Conservation (phyloP, 2,329 filamentous ascomycete species). For the Coniochaeta sp. region DNA sequence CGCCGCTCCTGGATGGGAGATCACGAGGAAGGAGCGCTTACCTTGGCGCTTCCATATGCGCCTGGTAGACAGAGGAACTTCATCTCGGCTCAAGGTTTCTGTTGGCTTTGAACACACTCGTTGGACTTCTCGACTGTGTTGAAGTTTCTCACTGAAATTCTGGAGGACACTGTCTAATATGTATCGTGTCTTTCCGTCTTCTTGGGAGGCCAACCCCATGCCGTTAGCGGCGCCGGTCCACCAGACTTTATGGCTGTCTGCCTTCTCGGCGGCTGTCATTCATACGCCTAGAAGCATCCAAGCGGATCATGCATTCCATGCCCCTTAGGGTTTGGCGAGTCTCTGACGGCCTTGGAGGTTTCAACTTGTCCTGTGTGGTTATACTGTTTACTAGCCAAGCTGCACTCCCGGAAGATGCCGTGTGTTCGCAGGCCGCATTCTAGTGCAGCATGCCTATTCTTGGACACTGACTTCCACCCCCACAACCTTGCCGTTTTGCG, state of each 20-base stretch:
- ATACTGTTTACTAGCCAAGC: neutral
- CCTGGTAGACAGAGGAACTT: constrained; percentile 22
- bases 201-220: no score
- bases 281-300: neutral
- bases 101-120: neutral
- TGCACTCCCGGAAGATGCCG: neutral
- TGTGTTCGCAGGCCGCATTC: no score
- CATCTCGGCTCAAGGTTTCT: constrained; percentile 12
- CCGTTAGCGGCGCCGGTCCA: no score
- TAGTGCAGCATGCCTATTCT: no score
- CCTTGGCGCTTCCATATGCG: constrained; percentile 20
- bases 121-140: neutral
- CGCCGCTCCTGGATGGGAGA: neutral
- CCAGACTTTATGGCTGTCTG: neutral
- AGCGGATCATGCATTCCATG: neutral
- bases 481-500: no score
- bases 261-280: neutral
- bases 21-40: neutral
- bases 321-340: neutral
- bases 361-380: neutral
- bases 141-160: neutral
- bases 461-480: no score
- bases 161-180: neutral
- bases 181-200: neutral
- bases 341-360: neutral